phyloP scores from a whole-genome alignment of 2,329 filamentous ascomycete genomes.

The Ophiocordyceps camponoti-rufipedis region DNA sequence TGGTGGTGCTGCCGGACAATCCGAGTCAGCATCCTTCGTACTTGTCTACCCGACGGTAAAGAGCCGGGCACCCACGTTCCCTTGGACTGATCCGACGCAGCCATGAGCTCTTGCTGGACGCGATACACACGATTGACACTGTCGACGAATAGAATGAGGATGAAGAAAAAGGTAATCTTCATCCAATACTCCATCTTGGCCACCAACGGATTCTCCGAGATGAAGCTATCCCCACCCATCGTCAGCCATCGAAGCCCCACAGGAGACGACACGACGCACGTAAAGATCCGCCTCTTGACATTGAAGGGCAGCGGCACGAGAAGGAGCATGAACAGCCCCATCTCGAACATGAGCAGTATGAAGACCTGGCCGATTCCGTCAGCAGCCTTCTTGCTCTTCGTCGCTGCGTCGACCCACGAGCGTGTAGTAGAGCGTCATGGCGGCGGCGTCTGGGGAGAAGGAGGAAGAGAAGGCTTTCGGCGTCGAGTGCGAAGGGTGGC shows the following conservation, averaged over 20 bases:
- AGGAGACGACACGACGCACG: slow-evolving; percentile 21
- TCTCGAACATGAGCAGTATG: slow-evolving; percentile 65
- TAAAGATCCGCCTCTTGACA: slow-evolving; percentile 70
- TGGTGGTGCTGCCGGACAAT: slow-evolving; percentile 28
- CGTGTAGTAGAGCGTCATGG: slow-evolving; percentile 40
- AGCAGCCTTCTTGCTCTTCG: not conserved
- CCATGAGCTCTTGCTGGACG: slow-evolving; percentile 73
- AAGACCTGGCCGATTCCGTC: slow-evolving; percentile 44
- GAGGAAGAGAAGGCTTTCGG: no score
- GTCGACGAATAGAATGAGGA: slow-evolving; percentile 93
- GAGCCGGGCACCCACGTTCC: slow-evolving; percentile 23
- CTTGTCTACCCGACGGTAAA: not conserved
- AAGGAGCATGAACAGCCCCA: slow-evolving; percentile 62
- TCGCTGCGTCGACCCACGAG: slow-evolving; percentile 19
- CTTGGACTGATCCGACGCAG: slow-evolving; percentile 41
- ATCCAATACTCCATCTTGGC: slow-evolving; percentile 94
- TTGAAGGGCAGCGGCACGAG: slow-evolving; percentile 80
- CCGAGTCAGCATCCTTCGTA: not conserved
- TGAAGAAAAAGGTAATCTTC: slow-evolving; percentile 99
- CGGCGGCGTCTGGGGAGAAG: no score
- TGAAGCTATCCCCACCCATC: slow-evolving; percentile 43
- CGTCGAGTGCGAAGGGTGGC: no score
- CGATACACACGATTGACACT: slow-evolving; percentile 92
- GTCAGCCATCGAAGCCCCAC: not conserved
- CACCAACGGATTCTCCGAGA: slow-evolving; percentile 68